Conservation (phyloP, 352 stramenopile genomes). For the Globisporangium splendens region DNA sequence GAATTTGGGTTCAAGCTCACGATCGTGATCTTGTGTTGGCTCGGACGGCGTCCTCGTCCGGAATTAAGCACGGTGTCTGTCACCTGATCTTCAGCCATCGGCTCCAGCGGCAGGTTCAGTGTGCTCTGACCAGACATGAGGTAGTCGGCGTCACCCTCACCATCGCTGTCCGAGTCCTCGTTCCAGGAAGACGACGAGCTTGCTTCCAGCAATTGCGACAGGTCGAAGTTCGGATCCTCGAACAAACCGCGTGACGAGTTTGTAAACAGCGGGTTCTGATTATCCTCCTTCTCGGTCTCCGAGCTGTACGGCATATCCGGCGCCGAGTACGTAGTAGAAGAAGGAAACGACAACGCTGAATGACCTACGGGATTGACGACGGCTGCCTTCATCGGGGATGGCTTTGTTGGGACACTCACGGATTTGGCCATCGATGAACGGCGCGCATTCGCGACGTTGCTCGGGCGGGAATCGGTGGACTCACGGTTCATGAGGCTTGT, state of each 20-base stretch:
- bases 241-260: constrained; percentile 11
- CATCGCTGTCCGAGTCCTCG: constrained; percentile 11
- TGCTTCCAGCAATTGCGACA: constrained; percentile 14
- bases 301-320: not conserved
- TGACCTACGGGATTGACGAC: constrained; percentile 2
- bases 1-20: constrained; percentile 13
- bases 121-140: constrained; percentile 2
- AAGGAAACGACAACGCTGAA: constrained; percentile 12
- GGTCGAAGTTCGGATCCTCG: constrained; percentile 18
- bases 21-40: constrained; percentile 22
- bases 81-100: constrained; percentile 17
- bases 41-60: constrained; percentile 8
- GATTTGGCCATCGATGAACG: constrained; percentile 23
- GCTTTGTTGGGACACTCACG: constrained; percentile 8
- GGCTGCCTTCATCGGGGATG: not conserved
- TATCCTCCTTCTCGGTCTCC: constrained; percentile 11
- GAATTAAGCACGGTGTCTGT: not conserved
- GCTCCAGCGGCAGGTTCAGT: constrained; percentile 9
- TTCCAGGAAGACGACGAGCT: constrained; percentile 24
- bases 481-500: constrained; percentile 19
- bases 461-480: constrained; percentile 11
- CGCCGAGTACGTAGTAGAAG: not conserved
- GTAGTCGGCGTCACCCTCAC: constrained; percentile 7
- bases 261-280: constrained; percentile 19
- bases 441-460: constrained; percentile 1